A percentile compares a stretch with the other conserved stretches of the same genome.
These are phyloP conservation scores for Penicillium olsonii DNA, from an alignment of 2,329 filamentous ascomycete genomes.

Conservation along the genomic window DNA sequence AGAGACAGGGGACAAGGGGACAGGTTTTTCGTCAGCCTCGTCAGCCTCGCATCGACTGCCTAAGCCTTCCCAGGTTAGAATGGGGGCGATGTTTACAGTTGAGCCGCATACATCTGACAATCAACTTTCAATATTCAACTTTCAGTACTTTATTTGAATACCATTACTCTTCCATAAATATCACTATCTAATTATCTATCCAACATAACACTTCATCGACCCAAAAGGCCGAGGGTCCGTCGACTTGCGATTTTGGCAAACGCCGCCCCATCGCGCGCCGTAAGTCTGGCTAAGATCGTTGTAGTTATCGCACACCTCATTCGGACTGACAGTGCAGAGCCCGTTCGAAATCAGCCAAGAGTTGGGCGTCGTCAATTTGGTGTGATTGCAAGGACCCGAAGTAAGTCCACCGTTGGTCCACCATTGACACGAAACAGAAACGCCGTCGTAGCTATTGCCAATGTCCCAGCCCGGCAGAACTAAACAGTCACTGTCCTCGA, in stretches of 20 bases:
- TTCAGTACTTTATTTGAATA: too few relatives aligned
- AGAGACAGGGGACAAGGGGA: too few relatives aligned
- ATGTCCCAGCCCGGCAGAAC: not conserved
- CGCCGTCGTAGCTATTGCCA: not conserved
- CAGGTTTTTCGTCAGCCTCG: too few relatives aligned
- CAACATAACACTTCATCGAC: constrained; percentile 9
- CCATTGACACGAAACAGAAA: constrained; percentile 2
- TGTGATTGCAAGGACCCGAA: not conserved
- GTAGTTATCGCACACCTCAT: not conserved
- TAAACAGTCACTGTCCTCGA: not conserved
- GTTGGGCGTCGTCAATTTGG: not conserved
- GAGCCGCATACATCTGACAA: too few relatives aligned
- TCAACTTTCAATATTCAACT: too few relatives aligned
- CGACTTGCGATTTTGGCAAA: not conserved
- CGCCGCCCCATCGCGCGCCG: not conserved
- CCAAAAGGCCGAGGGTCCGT: not conserved
- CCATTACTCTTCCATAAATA: too few relatives aligned
- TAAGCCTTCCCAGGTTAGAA: too few relatives aligned
- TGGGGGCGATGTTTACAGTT: too few relatives aligned
- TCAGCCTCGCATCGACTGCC: too few relatives aligned
- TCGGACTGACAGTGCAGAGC: constrained; percentile 1
- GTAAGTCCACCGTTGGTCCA: not conserved
- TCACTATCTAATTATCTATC: not conserved
- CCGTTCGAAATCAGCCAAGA: constrained; percentile 6
- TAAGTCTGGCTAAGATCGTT: constrained; percentile 3